Percentiles rank a stretch among this genome's conserved stretches.
These are phyloP conservation scores for Fagus crenata DNA, from an alignment of 306 rosid genomes.

Conservation along the genomic window DNA sequence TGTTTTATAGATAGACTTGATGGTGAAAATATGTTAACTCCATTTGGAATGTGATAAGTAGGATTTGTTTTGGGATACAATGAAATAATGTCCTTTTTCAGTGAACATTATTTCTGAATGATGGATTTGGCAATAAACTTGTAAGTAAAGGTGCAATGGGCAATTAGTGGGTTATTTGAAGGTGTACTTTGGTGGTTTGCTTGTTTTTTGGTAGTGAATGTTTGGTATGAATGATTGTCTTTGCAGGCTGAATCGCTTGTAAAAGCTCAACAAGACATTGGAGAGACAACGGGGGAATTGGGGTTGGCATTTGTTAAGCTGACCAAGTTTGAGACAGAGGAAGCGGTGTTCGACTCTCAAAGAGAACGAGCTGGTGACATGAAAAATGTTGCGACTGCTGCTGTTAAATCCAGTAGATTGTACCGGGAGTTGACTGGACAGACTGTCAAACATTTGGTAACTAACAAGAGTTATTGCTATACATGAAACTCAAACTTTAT, in stretches of 20 bases:
- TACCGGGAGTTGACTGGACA: slow-evolving; percentile 90
- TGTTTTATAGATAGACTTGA: no score
- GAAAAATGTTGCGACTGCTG: slow-evolving; percentile 83
- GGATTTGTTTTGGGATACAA: not conserved
- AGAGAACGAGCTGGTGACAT: slow-evolving; percentile 68
- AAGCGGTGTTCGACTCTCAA: slow-evolving; percentile 66
- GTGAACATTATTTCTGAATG: not conserved
- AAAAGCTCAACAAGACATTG: slow-evolving; percentile 93
- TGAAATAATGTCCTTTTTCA: not conserved
- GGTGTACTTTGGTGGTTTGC: not conserved
- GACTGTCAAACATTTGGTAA: slow-evolving; percentile 91
- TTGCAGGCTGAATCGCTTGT: slow-evolving; percentile 94
- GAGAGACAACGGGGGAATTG: slow-evolving; percentile 87
- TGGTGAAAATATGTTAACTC: no score
- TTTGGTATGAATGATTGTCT: not conserved
- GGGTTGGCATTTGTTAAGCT: slow-evolving; percentile 89
- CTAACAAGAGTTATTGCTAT: not conserved
- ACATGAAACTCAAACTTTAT: not conserved
- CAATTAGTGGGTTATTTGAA: not conserved
- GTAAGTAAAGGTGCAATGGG: not conserved
- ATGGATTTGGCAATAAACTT: not conserved
- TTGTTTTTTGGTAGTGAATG: not conserved
- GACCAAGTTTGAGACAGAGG: slow-evolving; percentile 87
- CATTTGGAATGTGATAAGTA: not conserved
- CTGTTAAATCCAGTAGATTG: slow-evolving; percentile 89